Conservation (phyloP, 768 basidiomycete species). For the Clitopilus hobsonii region DNA sequence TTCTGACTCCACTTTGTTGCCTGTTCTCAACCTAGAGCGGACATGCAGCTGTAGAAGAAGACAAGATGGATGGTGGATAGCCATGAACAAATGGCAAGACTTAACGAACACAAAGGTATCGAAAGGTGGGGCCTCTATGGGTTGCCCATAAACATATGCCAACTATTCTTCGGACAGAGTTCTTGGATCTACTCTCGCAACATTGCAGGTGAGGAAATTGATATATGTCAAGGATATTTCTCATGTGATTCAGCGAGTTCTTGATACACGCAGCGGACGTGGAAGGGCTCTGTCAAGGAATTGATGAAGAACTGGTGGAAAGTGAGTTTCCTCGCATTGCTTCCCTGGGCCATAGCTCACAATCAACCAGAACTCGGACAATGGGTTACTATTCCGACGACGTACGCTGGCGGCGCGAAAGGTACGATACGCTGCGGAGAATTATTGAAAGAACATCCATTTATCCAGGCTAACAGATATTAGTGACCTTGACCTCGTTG, state of each 20-base stretch:
- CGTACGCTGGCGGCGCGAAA: slow-evolving; percentile 96
- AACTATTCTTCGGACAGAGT: too few species aligned
- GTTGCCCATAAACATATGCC: too few species aligned
- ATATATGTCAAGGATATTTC: neutral
- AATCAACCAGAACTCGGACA: slow-evolving; percentile 69
- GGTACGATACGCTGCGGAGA: slow-evolving; percentile 35
- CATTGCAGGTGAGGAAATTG: slow-evolving; percentile 63
- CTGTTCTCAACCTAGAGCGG: too few species aligned
- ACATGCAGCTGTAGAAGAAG: slow-evolving; percentile 84
- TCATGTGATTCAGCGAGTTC: slow-evolving; percentile 64
- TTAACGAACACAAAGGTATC: slow-evolving; percentile 92
- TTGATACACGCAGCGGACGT: slow-evolving; percentile 98
- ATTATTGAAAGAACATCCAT: neutral
- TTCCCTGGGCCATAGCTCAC: slow-evolving; percentile 9
- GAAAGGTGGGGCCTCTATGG: too few species aligned
- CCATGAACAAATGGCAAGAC: slow-evolving; percentile 99
- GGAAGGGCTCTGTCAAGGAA: slow-evolving; percentile 94
- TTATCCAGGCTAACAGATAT: slow-evolving; percentile 47
- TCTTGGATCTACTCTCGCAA: slow-evolving; percentile 67
- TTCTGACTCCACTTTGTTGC: too few species aligned
- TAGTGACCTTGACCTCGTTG: slow-evolving; percentile 75
- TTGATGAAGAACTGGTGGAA: slow-evolving; percentile 82
- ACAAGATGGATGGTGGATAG: slow-evolving; percentile 81
- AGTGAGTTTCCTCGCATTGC: slow-evolving; percentile 40
- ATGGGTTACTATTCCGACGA: slow-evolving; percentile 89